Evolutionary conservation across 305 asterid species (phyloP), one percentile per base, ranked within the genome.

Genomic region (Fraxinus nigra): DNA sequence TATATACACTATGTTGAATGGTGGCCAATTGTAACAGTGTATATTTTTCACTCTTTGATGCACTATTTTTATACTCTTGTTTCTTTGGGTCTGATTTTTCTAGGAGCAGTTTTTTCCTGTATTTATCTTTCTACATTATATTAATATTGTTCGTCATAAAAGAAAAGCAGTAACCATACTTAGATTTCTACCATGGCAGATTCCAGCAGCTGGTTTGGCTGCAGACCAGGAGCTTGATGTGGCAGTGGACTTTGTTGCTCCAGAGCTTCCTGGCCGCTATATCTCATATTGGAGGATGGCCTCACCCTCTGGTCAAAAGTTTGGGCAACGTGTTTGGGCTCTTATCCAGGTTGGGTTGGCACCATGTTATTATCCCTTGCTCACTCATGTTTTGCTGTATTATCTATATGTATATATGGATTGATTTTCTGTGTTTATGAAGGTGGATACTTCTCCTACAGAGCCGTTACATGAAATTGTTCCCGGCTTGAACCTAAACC

Each of bases 241-340:
- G 26, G 92, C 97, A 1, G 90, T 94, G 75, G 98, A 94, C 85
- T 94, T 96, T 82, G 78, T 86, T 76, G 90, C 99, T n/a, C 99
- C 99, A 0, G 87, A 85, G 79, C 90, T 84, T 85, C 97, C 95
- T 72, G 98, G 99, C 4, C 91, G 94, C n/a, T 94, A 96, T 28
- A 82, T 92, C 79, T 94, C 99, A 0, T 92, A 93, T 88, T 96
- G 98, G 98, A 91, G 95, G 86, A 87, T 96, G 98, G 92, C 94
- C 72, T 85, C 97, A 20, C 93, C 97, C 7, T 87, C 93, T 34
- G 98, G 99, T 63, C 97, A 92, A 54, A 92, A 90, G 90, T 96
- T 96, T 73, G 99, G 99, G 77, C 99, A 96, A 85, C 98, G 98
- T 30, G 92, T 96, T 79, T 96, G 99, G 99, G 98, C 91, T 78